Evolutionary conservation across 176 grass and related monocot species (phyloP), one percentile per base, ranked within the genome.

Genomic region (Triticum urartu): DNA sequence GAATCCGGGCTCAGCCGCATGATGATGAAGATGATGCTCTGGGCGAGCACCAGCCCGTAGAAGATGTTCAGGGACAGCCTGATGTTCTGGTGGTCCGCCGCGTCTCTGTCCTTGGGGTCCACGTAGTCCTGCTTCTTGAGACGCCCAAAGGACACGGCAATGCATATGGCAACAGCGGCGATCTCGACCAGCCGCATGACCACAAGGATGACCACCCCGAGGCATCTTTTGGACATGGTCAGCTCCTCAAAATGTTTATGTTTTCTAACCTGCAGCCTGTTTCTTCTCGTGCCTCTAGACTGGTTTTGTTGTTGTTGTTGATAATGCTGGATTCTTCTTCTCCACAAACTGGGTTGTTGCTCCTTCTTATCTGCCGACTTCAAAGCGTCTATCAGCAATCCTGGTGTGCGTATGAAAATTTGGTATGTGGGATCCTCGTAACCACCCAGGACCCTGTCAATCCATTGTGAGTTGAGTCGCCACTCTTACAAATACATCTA

Each of bases 1-100:
- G 43, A 47, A 47, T 47, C 43, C 12, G 4, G 45, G 45, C 4
- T 47, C 45, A 47, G 45, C 21, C 34, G 47, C 3, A 40, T 0
- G 18, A 2, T 0, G 76, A 72, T 24, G 85, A 72, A 86, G 85
- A 72, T 72, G 85, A 47, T 5, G 9, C 76, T 77, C 24, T 80
- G 77, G 21, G 85, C 68, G 22, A 87, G 5, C 20, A 81, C 78
- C 77, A 87, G 28, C 8, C 36, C 8, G 1, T 87, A 87, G 77
- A 87, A 87, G 56, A 87, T 87, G 54, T 73, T 80, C 7, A 87
- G 13, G 68, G 85, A 87, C 52, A 3, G 10, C 3, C 3, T 74
- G 56, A 87, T 64, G 20, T 81, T 87, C 3, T 28, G 52, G 66
- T 72, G 11, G 34, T 72, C 25, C 1, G 33, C 77, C 0, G 10